Evolutionary conservation across 2,329 filamentous ascomycete genomes (phyloP), one percentile per base, ranked within the genome.

Genomic region (Stagonosporopsis tanaceti): DNA sequence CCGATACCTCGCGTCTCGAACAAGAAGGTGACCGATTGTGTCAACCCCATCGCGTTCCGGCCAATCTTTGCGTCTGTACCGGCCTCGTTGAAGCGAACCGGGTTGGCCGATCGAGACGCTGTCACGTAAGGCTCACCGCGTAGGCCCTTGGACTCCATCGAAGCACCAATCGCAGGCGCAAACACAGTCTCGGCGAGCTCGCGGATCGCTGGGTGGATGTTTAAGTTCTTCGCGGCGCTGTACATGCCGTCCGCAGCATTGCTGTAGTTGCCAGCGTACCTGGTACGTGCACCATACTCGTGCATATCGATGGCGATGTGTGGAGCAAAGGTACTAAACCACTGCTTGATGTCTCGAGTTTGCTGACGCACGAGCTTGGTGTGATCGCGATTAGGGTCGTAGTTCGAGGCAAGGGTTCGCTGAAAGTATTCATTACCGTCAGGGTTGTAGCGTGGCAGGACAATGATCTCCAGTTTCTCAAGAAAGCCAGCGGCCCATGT

Each of bases 401-500:
- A 74, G 55, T 75, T 75, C n/a, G 70, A 71, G 1, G 75, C 73
- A 3, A 76, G 52, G 0, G 67, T 66, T 25, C 74, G 70, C 46
- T 77, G 73, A 59, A 77, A 77, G 56, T 70, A 77, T 1, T 65
- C 63, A 12, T 76, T 72, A 8, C 74, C 75, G 47, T 77, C 74
- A 0, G 72, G 72, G 20, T 77, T 77, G 61, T 76, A 77, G 4
- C 74, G 67, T 3, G 74, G 73, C 4, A 77, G 47, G 0, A 76
- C 57, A 27, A 76, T 59, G 24, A 77, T 72, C 46, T 78, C 74
- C 50, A 75, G 60, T 17, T 66, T 66, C 6, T 70, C 62, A 2
- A 78, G 66, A 17, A 77, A 66, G 3, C 57, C 61, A 6, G 65
- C 55, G 4, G 74, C 67, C 72, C 70, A 76, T 2, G 63, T 57